phyloP scores from a whole-genome alignment of 768 basidiomycete species.

The Tricholoma saponaceum region DNA sequence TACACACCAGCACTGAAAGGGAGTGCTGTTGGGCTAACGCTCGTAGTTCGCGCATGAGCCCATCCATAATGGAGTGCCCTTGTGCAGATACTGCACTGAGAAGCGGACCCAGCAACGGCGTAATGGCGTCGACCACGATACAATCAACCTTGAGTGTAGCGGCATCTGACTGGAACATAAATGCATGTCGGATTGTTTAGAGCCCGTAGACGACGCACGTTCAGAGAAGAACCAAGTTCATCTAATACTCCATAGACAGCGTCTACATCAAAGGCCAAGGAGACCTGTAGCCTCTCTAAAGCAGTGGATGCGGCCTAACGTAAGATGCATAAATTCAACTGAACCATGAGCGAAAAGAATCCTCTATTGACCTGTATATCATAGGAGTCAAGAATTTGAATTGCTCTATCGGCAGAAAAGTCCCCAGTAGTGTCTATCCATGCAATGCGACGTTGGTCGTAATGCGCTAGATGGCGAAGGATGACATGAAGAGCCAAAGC shows the following conservation, averaged over 20 bases:
- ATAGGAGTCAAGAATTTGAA: conserved; percentile 29
- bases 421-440: conserved; percentile 77
- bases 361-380: conserved; percentile 19
- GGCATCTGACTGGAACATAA: conserved; percentile 8
- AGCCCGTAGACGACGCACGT: conserved; percentile 14
- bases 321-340: conserved; percentile 6
- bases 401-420: conserved; percentile 51
- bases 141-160: conserved; percentile 28
- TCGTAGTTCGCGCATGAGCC: conserved; percentile 65
- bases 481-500: conserved; percentile 56
- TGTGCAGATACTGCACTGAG: conserved; percentile 65
- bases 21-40: conserved; percentile 38
- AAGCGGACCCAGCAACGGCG: conserved; percentile 57
- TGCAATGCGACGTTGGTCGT: conserved; percentile 35
- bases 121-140: conserved; percentile 64
- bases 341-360: background rate
- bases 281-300: conserved; percentile 56
- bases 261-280: conserved; percentile 56
- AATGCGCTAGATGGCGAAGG: conserved; percentile 43
- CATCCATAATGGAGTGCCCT: conserved; percentile 72
- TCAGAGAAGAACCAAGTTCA: conserved; percentile 28
- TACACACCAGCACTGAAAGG: conserved; percentile 52
- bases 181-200: background rate
- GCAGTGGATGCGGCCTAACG: conserved; percentile 23
- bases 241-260: conserved; percentile 48